These are phyloP conservation scores for Lignosus rhinocerotis DNA, from an alignment of 1,284 basidiomycete genomes.

Conservation along the genomic window DNA sequence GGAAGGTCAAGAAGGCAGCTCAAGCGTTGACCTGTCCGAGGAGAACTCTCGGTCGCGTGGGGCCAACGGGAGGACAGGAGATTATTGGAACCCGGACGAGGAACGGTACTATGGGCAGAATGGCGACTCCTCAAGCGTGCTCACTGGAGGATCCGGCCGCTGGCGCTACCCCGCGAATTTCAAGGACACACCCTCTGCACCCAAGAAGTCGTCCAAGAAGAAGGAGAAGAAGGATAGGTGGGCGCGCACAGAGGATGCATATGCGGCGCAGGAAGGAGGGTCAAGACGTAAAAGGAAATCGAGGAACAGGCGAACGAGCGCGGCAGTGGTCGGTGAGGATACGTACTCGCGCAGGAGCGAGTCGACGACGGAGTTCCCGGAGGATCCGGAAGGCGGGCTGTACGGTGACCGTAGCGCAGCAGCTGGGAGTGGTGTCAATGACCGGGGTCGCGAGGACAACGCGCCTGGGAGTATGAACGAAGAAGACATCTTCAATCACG, in stretches of 20 bases:
- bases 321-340: conserved; percentile 44
- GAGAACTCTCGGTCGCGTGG: conserved; percentile 34
- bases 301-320: conserved; percentile 48
- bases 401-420: conserved; percentile 45
- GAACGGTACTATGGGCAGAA: conserved; percentile 66
- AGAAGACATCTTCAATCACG: conserved; percentile 46
- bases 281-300: conserved; percentile 42
- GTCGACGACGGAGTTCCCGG: conserved; percentile 61
- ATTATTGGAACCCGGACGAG: conserved; percentile 69
- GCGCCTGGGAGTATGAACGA: conserved; percentile 24
- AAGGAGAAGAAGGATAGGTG: conserved; percentile 82
- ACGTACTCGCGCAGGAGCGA: conserved; percentile 46
- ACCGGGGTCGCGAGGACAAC: conserved; percentile 11
- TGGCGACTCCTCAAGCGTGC: conserved; percentile 39
- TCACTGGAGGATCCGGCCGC: conserved; percentile 43
- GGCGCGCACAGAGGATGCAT: conserved; percentile 82
- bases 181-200: conserved; percentile 51
- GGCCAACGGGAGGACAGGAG: conserved; percentile 41
- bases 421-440: not conserved
- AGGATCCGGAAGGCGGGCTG: conserved; percentile 67
- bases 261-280: conserved; percentile 46
- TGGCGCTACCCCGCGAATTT: conserved; percentile 86
- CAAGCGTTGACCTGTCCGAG: conserved; percentile 46
- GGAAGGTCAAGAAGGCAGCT: conserved; percentile 68
- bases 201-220: conserved; percentile 54